These are phyloP conservation scores for Parastagonospora nodorum DNA, from an alignment of 2,329 filamentous ascomycete genomes.

Conservation along the genomic window DNA sequence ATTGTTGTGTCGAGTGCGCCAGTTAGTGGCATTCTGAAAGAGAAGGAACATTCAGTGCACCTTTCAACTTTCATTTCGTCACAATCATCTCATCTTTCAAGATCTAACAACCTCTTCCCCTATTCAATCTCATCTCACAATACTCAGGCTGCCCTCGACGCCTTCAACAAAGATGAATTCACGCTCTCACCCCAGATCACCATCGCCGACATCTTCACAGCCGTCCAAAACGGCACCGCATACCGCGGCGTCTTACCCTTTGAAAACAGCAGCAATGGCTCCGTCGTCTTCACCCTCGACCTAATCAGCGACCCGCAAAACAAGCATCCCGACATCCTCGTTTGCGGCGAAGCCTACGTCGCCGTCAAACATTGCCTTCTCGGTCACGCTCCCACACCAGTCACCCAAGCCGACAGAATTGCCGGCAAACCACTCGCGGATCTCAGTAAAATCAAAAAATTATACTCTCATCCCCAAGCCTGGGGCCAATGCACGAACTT, in stretches of 20 bases:
- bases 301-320: slow-evolving; percentile 76
- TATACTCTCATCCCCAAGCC: slow-evolving; percentile 95
- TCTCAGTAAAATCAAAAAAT: slow-evolving; percentile 68
- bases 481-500: slow-evolving; percentile 89
- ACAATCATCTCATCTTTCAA: background rate
- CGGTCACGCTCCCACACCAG: slow-evolving; percentile 50
- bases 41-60: background rate
- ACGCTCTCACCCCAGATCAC: slow-evolving; percentile 50
- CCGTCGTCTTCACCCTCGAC: slow-evolving; percentile 88
- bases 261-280: slow-evolving; percentile 95
- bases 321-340: slow-evolving; percentile 69
- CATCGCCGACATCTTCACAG: slow-evolving; percentile 74
- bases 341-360: slow-evolving; percentile 85
- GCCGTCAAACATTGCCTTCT: slow-evolving; percentile 88
- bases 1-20: background rate
- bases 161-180: slow-evolving; percentile 48
- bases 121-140: slow-evolving; percentile 1
- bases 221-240: slow-evolving; percentile 70
- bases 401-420: background rate
- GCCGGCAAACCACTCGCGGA: slow-evolving; percentile 24
- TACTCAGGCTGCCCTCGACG: slow-evolving; percentile 59
- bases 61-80: background rate
- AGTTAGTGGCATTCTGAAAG: background rate
- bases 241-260: slow-evolving; percentile 85
- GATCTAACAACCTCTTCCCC: background rate